Percentiles rank a stretch among this genome's conserved stretches.
Evolutionary conservation across 1,139 yeast genomes (phyloP).

Genomic region (Geotrichum reessii): DNA sequence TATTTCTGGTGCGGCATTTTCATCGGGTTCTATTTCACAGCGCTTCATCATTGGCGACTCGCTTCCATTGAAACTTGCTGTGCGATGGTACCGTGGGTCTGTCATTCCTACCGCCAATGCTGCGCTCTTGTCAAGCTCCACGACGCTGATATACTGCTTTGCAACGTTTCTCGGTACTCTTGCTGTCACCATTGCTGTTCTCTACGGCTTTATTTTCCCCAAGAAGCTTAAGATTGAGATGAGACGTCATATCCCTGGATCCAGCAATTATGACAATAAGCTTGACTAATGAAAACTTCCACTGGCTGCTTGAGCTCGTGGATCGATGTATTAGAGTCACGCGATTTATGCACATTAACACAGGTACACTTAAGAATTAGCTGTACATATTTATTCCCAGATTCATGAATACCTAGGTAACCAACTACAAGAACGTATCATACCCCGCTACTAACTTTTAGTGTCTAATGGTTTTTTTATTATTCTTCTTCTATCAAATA

Average conservation of each 20-base stretch:
- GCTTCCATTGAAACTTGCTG: conserved; percentile 53
- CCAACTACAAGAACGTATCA: neutral
- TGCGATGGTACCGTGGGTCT: conserved; percentile 46
- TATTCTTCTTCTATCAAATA: neutral
- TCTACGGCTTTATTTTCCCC: conserved; percentile 26
- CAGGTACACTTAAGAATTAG: neutral
- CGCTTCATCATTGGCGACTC: conserved; percentile 62
- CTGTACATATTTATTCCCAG: neutral
- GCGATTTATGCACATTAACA: neutral
- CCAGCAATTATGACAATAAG: conserved; percentile 10
- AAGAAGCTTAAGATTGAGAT: conserved; percentile 23
- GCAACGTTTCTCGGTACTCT: conserved; percentile 23
- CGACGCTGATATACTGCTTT: conserved; percentile 15
- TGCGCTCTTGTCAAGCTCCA: conserved; percentile 16
- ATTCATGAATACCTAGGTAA: neutral
- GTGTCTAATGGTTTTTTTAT: neutral
- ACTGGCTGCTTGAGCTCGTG: neutral
- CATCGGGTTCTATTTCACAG: conserved; percentile 59
- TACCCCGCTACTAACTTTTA: neutral
- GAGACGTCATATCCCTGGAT: conserved; percentile 17
- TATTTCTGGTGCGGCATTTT: conserved; percentile 52
- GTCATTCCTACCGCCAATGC: conserved; percentile 17
- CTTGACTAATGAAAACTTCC: conserved; percentile 1
- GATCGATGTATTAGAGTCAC: neutral
- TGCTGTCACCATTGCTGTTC: conserved; percentile 21